Evolutionary conservation across 768 basidiomycete genomes (phyloP).

Genomic region (Fomitopsis pulvina): DNA sequence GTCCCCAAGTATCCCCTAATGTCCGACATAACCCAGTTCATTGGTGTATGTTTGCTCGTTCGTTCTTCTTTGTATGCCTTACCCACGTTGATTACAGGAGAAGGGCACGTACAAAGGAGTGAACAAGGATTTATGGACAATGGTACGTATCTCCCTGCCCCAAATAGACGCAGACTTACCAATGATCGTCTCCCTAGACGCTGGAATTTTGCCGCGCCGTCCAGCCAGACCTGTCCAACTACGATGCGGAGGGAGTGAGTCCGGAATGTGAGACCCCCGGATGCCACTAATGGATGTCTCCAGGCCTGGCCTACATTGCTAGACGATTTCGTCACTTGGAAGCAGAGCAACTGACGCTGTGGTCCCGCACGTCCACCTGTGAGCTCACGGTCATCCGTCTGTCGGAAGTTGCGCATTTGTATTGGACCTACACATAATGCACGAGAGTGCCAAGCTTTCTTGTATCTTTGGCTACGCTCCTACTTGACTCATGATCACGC

Average conservation of each 20-base stretch:
- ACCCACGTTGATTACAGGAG: slow-evolving; percentile 22
- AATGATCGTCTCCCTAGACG: slow-evolving; percentile 37
- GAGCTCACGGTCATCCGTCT: no score
- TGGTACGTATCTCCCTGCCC: slow-evolving; percentile 65
- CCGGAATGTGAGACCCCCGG: slow-evolving; percentile 11
- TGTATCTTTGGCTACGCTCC: no score
- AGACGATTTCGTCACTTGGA: slow-evolving; percentile 75
- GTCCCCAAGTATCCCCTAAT: slow-evolving; percentile 61
- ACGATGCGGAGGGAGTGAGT: slow-evolving; percentile 68
- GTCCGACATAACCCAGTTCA: slow-evolving; percentile 58
- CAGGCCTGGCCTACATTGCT: slow-evolving; percentile 82
- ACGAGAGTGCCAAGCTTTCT: no score
- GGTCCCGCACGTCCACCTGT: no score
- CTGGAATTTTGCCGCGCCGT: slow-evolving; percentile 70
- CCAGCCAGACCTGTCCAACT: slow-evolving; percentile 52
- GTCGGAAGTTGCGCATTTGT: no score
- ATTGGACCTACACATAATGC: not conserved
- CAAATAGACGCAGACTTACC: no score
- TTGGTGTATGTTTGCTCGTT: slow-evolving; percentile 39
- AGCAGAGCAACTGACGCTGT: slow-evolving; percentile 24
- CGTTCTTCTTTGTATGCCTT: not conserved
- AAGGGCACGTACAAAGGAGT: slow-evolving; percentile 63
- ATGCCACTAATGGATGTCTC: slow-evolving; percentile 9
- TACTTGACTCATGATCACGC: no score
- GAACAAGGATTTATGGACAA: slow-evolving; percentile 83